phyloP scores from a whole-genome alignment of 106 monocot genomes.

The Dendrobium huoshanense region DNA sequence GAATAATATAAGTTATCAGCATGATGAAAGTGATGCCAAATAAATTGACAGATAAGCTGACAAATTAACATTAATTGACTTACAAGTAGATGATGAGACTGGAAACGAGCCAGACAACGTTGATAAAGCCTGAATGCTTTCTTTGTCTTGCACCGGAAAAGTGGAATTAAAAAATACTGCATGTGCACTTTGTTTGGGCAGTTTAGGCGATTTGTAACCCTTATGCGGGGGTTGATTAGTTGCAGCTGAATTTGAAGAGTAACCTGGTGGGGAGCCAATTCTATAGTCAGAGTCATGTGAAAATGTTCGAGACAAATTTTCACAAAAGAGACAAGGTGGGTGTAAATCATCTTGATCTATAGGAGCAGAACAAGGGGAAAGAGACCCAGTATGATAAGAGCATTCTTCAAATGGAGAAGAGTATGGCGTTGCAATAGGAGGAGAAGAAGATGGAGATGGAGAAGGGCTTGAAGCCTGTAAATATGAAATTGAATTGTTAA shows the following conservation, averaged over 20 bases:
- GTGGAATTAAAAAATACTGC: slow-evolving; percentile 4
- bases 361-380: slow-evolving; percentile 8
- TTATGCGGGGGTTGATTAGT: slow-evolving; percentile 9
- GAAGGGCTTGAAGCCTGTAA: slow-evolving; percentile 31
- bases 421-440: slow-evolving; percentile 13
- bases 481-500: slow-evolving; percentile 46
- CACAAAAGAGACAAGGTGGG: slow-evolving; percentile 26
- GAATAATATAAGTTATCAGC: neutral
- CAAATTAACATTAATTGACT: slow-evolving; percentile 3
- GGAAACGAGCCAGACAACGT: neutral
- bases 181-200: slow-evolving; percentile 11
- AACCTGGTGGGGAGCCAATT: neutral
- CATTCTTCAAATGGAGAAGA: slow-evolving; percentile 17
- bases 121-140: slow-evolving; percentile 17
- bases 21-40: neutral
- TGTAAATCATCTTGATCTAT: neutral
- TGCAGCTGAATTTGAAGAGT: slow-evolving; percentile 18
- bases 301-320: slow-evolving; percentile 18
- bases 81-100: neutral
- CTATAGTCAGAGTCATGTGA: slow-evolving; percentile 9
- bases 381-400: slow-evolving; percentile 10
- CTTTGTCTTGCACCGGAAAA: slow-evolving; percentile 2
- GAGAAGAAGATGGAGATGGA: slow-evolving; percentile 24
- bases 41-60: neutral
- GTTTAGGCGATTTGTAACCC: slow-evolving; percentile 1